phyloP scores from a whole-genome alignment of 1,284 basidiomycete genomes.

The Ceratobasidium sp. region DNA sequence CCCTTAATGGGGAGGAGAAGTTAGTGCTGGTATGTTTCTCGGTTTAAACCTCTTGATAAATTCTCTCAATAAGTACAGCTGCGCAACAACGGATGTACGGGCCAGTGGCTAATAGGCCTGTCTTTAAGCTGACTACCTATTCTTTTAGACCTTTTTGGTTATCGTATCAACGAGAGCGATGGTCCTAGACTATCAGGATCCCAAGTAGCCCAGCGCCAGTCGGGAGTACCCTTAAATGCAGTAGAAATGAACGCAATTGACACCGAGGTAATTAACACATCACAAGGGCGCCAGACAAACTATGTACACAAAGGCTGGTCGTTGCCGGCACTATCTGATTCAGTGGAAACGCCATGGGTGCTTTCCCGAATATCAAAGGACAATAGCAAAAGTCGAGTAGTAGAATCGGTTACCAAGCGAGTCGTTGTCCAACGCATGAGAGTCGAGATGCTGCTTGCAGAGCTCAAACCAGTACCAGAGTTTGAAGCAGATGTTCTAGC shows the following conservation, averaged over 20 bases:
- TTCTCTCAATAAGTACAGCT: no score
- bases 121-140: no score
- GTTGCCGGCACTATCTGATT: not conserved
- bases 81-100: no score
- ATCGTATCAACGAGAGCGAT: not conserved
- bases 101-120: no score
- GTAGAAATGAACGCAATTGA: not conserved
- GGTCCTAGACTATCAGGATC: not conserved
- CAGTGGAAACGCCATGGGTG: not conserved
- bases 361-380: not conserved
- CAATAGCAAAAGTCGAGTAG: not conserved
- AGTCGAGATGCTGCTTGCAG: not conserved
- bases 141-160: slow-evolving; percentile 6
- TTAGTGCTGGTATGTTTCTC: no score
- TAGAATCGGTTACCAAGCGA: slow-evolving; percentile 2
- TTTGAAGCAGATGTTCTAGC: slow-evolving; percentile 7
- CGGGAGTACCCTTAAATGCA: not conserved
- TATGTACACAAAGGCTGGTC: slow-evolving; percentile 22
- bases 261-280: not conserved
- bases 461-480: not conserved
- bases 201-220: no score
- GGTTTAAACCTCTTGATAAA: no score
- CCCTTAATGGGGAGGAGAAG: no score
- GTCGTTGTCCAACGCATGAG: not conserved
- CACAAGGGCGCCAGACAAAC: not conserved